phyloP scores from a whole-genome alignment of 345 rosid genomes.

The Linum usitatissimum region DNA sequence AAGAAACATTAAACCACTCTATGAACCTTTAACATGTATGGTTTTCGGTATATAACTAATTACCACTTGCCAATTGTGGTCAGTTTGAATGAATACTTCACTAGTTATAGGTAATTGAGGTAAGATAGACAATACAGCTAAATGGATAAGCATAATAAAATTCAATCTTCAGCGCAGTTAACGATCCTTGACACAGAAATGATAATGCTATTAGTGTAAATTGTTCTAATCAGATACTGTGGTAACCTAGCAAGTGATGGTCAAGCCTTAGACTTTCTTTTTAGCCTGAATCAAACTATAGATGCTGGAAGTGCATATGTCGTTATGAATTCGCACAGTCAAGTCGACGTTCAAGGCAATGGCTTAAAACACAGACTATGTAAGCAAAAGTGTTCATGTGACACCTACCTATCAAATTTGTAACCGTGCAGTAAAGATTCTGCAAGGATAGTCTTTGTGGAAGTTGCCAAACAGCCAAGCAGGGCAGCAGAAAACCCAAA shows the following conservation, averaged over 20 bases:
- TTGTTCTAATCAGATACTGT: neutral
- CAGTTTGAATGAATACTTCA: neutral
- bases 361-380: neutral
- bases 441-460: conserved; percentile 97
- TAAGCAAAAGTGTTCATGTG: neutral
- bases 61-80: too few species aligned
- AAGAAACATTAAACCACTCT: too few species aligned
- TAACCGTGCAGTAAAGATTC: conserved; percentile 94
- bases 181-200: neutral
- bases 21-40: conserved; percentile 3
- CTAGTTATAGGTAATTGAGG: neutral
- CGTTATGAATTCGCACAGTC: neutral
- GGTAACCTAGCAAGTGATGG: neutral
- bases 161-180: neutral
- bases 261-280: too few species aligned
- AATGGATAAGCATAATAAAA: neutral
- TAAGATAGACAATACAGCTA: neutral
- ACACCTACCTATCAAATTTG: conserved; percentile 86
- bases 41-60: too few species aligned
- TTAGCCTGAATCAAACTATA: neutral
- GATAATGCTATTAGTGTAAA: too few species aligned
- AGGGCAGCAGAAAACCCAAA: conserved; percentile 95
- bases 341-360: neutral
- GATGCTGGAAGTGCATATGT: too few species aligned
- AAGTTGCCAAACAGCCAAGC: conserved; percentile 97